Conservation (phyloP, 2,329 filamentous ascomycete species). For the Sarocladiaceae sp. region DNA sequence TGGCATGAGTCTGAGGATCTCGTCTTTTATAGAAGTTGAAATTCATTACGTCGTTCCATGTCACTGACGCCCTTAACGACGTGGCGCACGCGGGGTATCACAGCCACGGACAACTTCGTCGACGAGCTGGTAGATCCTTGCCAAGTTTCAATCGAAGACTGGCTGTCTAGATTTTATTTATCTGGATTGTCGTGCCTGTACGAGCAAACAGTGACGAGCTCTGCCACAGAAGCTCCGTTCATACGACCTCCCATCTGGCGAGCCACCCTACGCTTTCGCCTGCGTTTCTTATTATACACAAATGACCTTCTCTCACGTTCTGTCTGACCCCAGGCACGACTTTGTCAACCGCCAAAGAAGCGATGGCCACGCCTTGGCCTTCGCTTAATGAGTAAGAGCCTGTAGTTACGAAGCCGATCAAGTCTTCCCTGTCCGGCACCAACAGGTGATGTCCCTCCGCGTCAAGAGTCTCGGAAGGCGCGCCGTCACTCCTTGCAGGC, state of each 20-base stretch:
- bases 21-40: too few relatives aligned
- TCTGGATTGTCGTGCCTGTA: too few relatives aligned
- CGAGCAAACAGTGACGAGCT: too few relatives aligned
- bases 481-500: constrained; percentile 24
- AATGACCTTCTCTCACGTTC: constrained; percentile 35
- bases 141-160: too few relatives aligned
- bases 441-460: constrained; percentile 56
- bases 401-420: constrained; percentile 86
- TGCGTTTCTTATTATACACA: constrained; percentile 77
- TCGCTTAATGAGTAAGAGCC: constrained; percentile 76
- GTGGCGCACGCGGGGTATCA: not conserved
- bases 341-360: constrained; percentile 57
- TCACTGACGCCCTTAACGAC: constrained; percentile 23
- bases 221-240: too few relatives aligned
- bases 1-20: too few relatives aligned
- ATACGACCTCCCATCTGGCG: constrained; percentile 68
- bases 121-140: too few relatives aligned
- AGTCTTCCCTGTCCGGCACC: constrained; percentile 63
- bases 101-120: too few relatives aligned
- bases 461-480: constrained; percentile 28
- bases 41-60: constrained; percentile 11
- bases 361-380: constrained; percentile 71
- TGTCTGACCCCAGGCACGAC: constrained; percentile 34
- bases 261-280: constrained; percentile 75
- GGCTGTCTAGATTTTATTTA: too few relatives aligned